These are phyloP conservation scores for Echeveria elegans DNA, from an alignment of 164 flowering plant genomes.

Conservation along the genomic window DNA sequence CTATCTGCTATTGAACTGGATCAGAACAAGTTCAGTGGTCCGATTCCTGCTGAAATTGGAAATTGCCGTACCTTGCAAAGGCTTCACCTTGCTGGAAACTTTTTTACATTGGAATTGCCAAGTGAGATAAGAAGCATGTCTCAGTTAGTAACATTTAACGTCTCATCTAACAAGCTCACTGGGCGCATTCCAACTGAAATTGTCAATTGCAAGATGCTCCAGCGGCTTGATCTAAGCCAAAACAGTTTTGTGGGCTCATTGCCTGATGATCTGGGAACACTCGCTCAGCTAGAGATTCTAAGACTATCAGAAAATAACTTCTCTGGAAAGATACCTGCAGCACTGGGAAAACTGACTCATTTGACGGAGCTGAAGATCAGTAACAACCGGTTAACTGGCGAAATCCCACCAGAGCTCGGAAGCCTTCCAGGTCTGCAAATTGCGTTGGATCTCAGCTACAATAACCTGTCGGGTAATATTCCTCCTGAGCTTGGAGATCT, in stretches of 20 bases:
- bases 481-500: constrained; percentile 81
- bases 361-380: constrained; percentile 87
- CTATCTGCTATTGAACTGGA: constrained; percentile 67
- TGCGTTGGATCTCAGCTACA: constrained; percentile 80
- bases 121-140: constrained; percentile 64
- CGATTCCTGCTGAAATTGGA: constrained; percentile 59
- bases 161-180: constrained; percentile 64
- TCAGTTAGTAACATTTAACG: constrained; percentile 58
- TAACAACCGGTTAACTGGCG: constrained; percentile 67
- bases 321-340: constrained; percentile 39
- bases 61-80: constrained; percentile 62
- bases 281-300: constrained; percentile 71
- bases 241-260: constrained; percentile 48
- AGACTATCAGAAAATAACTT: constrained; percentile 67
- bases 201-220: constrained; percentile 68
- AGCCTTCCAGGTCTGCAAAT: constrained; percentile 76
- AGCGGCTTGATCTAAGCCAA: constrained; percentile 80
- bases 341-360: constrained; percentile 64
- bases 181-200: constrained; percentile 64
- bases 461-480: constrained; percentile 62
- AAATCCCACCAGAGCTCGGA: constrained; percentile 69
- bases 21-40: constrained; percentile 71
- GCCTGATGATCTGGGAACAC: constrained; percentile 63
- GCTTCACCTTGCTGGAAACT: constrained; percentile 66
- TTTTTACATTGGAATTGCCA: constrained; percentile 59